These are phyloP conservation scores for Silene latifolia DNA, from an alignment of 148 eudicot genomes.

Conservation along the genomic window DNA sequence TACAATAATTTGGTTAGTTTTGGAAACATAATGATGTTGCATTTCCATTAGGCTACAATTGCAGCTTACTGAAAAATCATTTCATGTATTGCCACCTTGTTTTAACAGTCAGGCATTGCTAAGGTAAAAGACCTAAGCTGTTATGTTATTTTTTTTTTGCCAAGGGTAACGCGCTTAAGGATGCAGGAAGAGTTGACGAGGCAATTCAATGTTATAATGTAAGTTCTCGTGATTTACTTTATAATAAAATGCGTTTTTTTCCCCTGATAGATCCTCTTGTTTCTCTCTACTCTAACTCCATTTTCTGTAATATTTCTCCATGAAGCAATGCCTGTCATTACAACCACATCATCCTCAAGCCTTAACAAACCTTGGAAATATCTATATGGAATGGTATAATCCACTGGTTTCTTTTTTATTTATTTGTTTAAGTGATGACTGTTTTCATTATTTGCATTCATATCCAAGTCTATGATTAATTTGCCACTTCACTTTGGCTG, in stretches of 20 bases:
- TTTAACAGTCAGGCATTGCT: neutral
- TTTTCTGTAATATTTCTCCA: slow-evolving; percentile 17
- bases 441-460: slow-evolving; percentile 8
- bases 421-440: neutral
- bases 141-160: slow-evolving; percentile 4
- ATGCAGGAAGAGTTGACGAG: slow-evolving; percentile 81
- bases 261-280: neutral
- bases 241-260: too few relatives aligned
- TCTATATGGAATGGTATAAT: slow-evolving; percentile 88
- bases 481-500: too few relatives aligned
- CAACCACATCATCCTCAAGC: slow-evolving; percentile 97
- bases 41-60: neutral
- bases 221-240: slow-evolving; percentile 24
- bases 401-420: slow-evolving; percentile 3
- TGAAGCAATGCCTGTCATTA: slow-evolving; percentile 85
- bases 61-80: slow-evolving; percentile 6
- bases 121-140: slow-evolving; percentile 5
- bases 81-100: neutral
- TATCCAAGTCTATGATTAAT: too few relatives aligned
- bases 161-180: slow-evolving; percentile 94
- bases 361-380: slow-evolving; percentile 91
- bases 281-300: slow-evolving; percentile 11
- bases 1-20: slow-evolving; percentile 81
- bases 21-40: slow-evolving; percentile 10
- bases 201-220: slow-evolving; percentile 88